A percentile compares a stretch with the other conserved stretches of the same genome.
Evolutionary conservation across 192 early-diverging fungal species (phyloP).

Genomic region (Rhizophagus prolifer): DNA sequence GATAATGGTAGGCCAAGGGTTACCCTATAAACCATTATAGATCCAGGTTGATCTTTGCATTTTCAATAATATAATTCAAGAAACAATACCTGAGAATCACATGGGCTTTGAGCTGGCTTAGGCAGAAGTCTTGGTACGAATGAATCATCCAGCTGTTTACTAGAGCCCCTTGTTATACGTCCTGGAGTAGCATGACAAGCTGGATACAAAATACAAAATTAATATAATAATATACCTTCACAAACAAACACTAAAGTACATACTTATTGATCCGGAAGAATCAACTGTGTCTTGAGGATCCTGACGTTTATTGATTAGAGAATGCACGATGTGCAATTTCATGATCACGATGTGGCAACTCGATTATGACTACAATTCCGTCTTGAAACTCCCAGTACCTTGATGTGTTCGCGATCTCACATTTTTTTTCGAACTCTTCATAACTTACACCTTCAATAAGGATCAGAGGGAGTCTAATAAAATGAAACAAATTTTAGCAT

Average conservation of each 20-base stretch:
- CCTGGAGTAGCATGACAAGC: constrained; percentile 1
- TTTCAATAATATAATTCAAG: constrained; percentile 13
- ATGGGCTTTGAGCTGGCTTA: not conserved
- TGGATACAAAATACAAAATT: not conserved
- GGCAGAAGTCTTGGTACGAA: constrained; percentile 19
- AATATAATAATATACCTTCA: constrained; percentile 15
- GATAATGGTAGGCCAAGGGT: constrained; percentile 1
- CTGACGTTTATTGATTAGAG: not conserved
- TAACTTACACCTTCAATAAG: constrained; percentile 21
- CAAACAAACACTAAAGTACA: constrained; percentile 20
- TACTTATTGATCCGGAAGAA: not conserved
- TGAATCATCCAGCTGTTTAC: constrained; percentile 2
- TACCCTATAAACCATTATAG: constrained; percentile 19
- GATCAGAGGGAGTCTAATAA: constrained; percentile 13
- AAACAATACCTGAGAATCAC: not conserved
- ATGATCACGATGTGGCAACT: constrained; percentile 19
- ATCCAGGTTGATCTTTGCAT: not conserved
- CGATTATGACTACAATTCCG: constrained; percentile 11
- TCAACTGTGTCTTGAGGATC: not conserved
- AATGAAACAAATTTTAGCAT: constrained; percentile 16
- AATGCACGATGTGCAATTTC: not conserved
- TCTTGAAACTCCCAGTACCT: not conserved
- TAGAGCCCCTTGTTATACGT: constrained; percentile 3
- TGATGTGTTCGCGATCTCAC: constrained; percentile 6
- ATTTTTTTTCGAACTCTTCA: constrained; percentile 13